Conservation (phyloP, 805 yeast genomes). For the Candida vaughaniae region DNA sequence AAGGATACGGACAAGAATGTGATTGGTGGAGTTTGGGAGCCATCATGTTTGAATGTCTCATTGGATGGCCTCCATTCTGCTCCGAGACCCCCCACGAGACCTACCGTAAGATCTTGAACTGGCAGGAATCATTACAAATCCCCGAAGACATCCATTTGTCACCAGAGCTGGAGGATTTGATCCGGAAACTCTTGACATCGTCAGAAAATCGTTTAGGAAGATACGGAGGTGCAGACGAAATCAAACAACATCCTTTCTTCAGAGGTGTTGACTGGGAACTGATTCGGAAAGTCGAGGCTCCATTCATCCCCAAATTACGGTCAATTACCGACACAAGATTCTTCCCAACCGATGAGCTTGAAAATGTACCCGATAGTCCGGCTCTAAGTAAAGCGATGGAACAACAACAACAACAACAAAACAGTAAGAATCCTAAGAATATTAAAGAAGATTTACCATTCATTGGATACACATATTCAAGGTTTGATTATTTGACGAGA, state of each 20-base stretch:
- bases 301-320: constrained; percentile 87
- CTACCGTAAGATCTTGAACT: constrained; percentile 83
- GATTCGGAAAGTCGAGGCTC: constrained; percentile 85
- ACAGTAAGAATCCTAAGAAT: constrained; percentile 49
- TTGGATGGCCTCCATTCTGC: constrained; percentile 98
- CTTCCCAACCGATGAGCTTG: constrained; percentile 97
- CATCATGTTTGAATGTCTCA: constrained; percentile 92
- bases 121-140: constrained; percentile 83
- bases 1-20: constrained; percentile 95
- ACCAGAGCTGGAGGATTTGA: constrained; percentile 85
- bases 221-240: constrained; percentile 88
- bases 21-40: constrained; percentile 99
- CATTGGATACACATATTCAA: constrained; percentile 93
- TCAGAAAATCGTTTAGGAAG: constrained; percentile 82
- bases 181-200: constrained; percentile 70
- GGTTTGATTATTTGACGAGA: constrained; percentile 88
- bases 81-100: constrained; percentile 94
- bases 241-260: constrained; percentile 88
- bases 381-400: constrained; percentile 54
- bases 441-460: constrained; percentile 90
- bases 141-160: constrained; percentile 91
- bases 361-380: constrained; percentile 84
- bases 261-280: constrained; percentile 95
- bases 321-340: constrained; percentile 94
- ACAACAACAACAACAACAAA: constrained; percentile 28